phyloP scores from a whole-genome alignment of 2,329 filamentous ascomycete genomes.

The Pyrenochaeta sp. region DNA sequence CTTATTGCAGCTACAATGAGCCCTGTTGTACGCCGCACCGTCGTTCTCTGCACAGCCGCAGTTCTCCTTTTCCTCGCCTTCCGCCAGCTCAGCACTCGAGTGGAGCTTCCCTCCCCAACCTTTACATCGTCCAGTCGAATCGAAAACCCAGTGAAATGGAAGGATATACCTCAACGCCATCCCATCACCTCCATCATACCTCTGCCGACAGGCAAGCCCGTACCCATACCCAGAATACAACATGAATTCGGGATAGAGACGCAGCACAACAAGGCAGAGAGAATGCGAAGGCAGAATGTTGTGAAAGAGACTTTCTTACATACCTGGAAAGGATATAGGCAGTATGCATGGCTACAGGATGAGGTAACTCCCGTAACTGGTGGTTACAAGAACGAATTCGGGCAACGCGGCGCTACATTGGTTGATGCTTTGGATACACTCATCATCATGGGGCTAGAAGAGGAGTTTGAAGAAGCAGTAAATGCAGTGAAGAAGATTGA shows the following conservation, averaged over 20 bases:
- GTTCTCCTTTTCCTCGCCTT: constrained; percentile 41
- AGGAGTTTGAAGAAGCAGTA: constrained; percentile 65
- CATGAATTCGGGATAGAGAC: constrained; percentile 47
- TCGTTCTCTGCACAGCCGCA: constrained; percentile 35
- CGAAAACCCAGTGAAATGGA: constrained; percentile 44
- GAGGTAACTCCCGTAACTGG: constrained; percentile 62
- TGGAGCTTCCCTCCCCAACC: constrained; percentile 28
- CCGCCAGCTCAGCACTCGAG: constrained; percentile 34
- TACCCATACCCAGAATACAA: constrained; percentile 48
- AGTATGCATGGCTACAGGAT: constrained; percentile 62
- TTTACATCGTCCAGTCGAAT: constrained; percentile 36
- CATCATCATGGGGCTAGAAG: constrained; percentile 67
- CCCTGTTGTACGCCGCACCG: constrained; percentile 39
- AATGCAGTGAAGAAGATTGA: constrained; percentile 62
- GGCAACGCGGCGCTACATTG: constrained; percentile 66
- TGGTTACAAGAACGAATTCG: constrained; percentile 58
- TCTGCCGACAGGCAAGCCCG: constrained; percentile 41
- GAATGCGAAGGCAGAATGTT: constrained; percentile 40
- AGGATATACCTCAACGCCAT: constrained; percentile 39
- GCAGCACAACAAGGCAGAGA: constrained; percentile 40
- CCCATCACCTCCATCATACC: constrained; percentile 42
- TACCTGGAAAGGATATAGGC: constrained; percentile 61
- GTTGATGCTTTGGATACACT: constrained; percentile 70
- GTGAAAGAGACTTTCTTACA: constrained; percentile 50
- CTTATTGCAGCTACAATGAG: constrained; percentile 28